Conservation (phyloP, 352 stramenopile species). For the Globisporangium solare region DNA sequence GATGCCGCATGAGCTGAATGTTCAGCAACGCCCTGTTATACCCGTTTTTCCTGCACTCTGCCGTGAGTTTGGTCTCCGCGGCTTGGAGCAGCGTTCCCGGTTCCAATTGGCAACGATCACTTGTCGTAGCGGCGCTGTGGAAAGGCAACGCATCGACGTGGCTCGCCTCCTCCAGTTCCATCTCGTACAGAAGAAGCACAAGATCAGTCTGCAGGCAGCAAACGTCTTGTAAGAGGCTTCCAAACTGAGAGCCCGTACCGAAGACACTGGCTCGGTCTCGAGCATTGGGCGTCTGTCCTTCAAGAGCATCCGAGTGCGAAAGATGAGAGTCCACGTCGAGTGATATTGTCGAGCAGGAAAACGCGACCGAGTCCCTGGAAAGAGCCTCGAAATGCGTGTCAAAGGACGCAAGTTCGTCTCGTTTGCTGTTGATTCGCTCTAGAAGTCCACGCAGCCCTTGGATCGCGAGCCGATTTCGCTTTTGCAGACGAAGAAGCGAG, state of each 20-base stretch:
- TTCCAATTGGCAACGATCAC: neutral
- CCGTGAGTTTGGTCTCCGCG: conserved; percentile 26
- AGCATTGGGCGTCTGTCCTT: conserved; percentile 2
- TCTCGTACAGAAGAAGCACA: conserved; percentile 40
- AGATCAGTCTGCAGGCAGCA: conserved; percentile 53
- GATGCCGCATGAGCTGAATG: conserved; percentile 33
- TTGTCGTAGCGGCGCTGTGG: neutral
- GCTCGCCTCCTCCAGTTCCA: conserved; percentile 48
- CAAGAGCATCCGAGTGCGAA: conserved; percentile 13
- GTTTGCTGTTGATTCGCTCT: conserved; percentile 27
- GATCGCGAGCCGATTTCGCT: conserved; percentile 26
- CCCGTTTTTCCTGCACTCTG: conserved; percentile 49
- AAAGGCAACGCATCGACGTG: conserved; percentile 21
- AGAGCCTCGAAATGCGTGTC: conserved; percentile 29
- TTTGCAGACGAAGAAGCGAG: conserved; percentile 25
- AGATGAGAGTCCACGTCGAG: conserved; percentile 13
- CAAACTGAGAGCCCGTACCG: conserved; percentile 54
- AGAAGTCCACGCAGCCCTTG: conserved; percentile 33
- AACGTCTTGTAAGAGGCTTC: conserved; percentile 45
- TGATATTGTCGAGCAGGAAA: conserved; percentile 34
- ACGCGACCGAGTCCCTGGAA: conserved; percentile 6
- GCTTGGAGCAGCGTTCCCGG: conserved; percentile 10
- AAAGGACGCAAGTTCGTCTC: conserved; percentile 31
- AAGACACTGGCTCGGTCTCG: conserved; percentile 37
- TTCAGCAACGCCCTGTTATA: conserved; percentile 42